Evolutionary conservation across 345 rosid genomes (phyloP).

Genomic region (Eucalyptus guilfoylei): DNA sequence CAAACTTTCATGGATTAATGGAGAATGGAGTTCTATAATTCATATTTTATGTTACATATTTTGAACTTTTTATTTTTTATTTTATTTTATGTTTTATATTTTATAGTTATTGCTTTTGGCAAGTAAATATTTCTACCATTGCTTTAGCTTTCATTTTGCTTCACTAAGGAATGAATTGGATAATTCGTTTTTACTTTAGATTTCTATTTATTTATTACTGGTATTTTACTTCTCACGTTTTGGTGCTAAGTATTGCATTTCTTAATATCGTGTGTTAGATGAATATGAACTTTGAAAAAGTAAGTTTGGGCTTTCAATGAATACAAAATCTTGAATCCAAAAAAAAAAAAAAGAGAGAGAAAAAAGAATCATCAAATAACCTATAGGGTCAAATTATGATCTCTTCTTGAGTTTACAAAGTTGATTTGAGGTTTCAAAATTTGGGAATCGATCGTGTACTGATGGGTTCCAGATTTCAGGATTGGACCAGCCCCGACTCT

Average conservation of each 20-base stretch:
- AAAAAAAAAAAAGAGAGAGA: not conserved
- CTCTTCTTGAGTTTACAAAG: accelerated
- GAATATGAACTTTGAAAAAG: not conserved
- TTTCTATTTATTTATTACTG: not conserved
- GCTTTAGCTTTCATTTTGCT: not conserved
- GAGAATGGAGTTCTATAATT: not conserved
- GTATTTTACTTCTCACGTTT: not conserved
- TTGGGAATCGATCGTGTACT: accelerated
- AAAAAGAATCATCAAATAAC: not conserved
- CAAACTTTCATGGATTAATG: not conserved
- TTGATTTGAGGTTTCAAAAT: accelerated
- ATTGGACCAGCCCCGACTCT: not conserved
- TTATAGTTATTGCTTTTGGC: not conserved
- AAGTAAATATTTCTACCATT: not conserved
- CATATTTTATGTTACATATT: not conserved
- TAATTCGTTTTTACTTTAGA: not conserved
- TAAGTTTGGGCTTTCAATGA: not conserved
- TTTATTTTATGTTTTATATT: not conserved
- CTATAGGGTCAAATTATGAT: accelerated
- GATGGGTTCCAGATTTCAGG: not conserved
- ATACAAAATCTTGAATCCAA: not conserved
- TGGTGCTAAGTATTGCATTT: not conserved
- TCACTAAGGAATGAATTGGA: not conserved
- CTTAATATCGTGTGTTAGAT: not conserved
- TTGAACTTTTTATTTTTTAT: not conserved